phyloP scores from a whole-genome alignment of 768 basidiomycete species.

The Tubosaeta sp. region DNA sequence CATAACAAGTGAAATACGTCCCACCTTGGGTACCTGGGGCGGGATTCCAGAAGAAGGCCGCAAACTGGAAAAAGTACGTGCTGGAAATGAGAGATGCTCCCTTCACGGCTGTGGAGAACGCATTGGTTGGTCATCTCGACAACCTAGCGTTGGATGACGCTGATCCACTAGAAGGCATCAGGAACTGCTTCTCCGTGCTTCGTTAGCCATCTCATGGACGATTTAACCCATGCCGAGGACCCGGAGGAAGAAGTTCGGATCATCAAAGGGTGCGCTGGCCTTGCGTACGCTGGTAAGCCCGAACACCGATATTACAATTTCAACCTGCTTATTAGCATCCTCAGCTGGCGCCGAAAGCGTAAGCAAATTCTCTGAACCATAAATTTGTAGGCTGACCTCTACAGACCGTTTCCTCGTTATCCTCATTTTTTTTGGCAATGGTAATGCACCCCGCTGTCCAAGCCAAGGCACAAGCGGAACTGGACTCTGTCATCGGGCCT shows the following conservation, averaged over 20 bases:
- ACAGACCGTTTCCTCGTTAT: constrained; percentile 28
- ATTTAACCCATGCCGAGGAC: constrained; percentile 12
- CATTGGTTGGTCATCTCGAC: constrained; percentile 32
- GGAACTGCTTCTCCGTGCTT: constrained; percentile 31
- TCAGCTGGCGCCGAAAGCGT: constrained; percentile 41
- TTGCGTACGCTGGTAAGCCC: constrained; percentile 42
- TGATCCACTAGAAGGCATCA: constrained; percentile 11
- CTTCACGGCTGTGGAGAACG: constrained; percentile 33
- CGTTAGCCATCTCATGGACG: constrained; percentile 25
- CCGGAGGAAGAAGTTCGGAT: constrained; percentile 27
- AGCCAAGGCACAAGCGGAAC: constrained; percentile 27
- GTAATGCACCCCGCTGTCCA: constrained; percentile 26
- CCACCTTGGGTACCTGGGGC: constrained; percentile 52
- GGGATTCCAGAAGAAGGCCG: constrained; percentile 46
- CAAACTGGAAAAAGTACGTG: constrained; percentile 45
- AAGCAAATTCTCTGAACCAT: background rate
- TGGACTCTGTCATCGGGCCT: constrained; percentile 23
- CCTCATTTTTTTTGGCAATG: constrained; percentile 31
- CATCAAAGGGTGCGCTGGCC: constrained; percentile 41
- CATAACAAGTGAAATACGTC: constrained; percentile 43
- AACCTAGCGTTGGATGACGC: background rate
- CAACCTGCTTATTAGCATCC: constrained; percentile 1
- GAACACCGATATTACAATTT: background rate
- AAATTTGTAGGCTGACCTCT: constrained; percentile 1
- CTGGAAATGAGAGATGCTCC: constrained; percentile 48